Evolutionary conservation across 352 stramenopile species (phyloP), one percentile per base, ranked within the genome.

Genomic region (Halophytophthora batemanensis): DNA sequence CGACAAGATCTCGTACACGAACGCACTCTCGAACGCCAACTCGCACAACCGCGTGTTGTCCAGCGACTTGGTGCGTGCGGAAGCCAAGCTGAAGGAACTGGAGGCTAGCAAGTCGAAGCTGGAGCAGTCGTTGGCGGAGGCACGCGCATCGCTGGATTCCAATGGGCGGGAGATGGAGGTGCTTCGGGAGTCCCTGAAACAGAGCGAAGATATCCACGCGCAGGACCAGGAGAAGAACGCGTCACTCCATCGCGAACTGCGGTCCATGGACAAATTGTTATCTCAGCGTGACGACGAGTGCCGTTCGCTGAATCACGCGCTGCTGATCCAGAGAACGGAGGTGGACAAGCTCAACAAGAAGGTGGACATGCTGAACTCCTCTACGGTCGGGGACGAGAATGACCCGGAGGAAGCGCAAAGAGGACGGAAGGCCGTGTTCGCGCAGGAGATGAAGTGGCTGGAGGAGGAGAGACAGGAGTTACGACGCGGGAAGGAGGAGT

Each of bases 1-100:
- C 61, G 83, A 93, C 52, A 93, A 91, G 38, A 73, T 90, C 1
- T 87, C 80, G 46, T 93, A 88, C 53, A 89, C 83, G 28, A 90
- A 91, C 39, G 77, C 80, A 1, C 45, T 93, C 5, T 75, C 77
- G 12, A 89, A 91, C 22, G 77, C 79, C 0, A 86, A 89, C 41
- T 87, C 82, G 15, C 82, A 93, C 41, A 89, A 87, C 44, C 74
- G 77, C 19, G 75, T 83, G 14, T 65, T 91, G 1, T 69, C 65
- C 0, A 83, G 61, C 19, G 78, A 93, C 34, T 49, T 91, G 14
- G 62, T 66, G 21, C 78, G 67, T 6, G 70, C 67, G 3, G 75
- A 90, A 47, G 60, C 77, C 2, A 86, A 87, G 31, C 21, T 77
- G 34, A 76, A 76, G 46, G 74, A 84, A 12, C 15, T 80, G 0